These are phyloP conservation scores for Trichoderma cornu-damae DNA, from an alignment of 2,329 filamentous ascomycete genomes.

Conservation along the genomic window DNA sequence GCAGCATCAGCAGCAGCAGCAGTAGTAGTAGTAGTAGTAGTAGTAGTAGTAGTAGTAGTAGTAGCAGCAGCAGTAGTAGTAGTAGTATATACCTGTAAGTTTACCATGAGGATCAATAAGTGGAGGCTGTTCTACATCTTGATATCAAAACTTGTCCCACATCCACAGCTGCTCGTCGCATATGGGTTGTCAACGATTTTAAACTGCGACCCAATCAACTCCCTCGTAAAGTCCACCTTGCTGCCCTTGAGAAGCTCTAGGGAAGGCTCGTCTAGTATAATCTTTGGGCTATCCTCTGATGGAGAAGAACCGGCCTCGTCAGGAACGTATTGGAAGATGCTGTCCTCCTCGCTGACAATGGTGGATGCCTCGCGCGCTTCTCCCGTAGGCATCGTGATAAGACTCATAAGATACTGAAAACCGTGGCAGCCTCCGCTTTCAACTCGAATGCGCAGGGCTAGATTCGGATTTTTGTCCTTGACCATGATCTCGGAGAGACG, in stretches of 20 bases:
- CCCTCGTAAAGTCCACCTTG: conserved; percentile 94
- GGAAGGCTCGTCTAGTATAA: conserved; percentile 83
- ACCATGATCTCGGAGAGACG: conserved; percentile 73
- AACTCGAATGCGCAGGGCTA: conserved; percentile 86
- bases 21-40: too few species aligned
- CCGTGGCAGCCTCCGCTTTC: conserved; percentile 95
- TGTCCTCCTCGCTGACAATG: conserved; percentile 67
- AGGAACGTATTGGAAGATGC: conserved; percentile 68
- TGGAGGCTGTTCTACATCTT: conserved; percentile 46
- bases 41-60: too few species aligned
- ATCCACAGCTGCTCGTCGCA: conserved; percentile 92
- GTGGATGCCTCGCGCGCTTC: conserved; percentile 33
- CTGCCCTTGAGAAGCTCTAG: conserved; percentile 86
- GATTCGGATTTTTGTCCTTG: conserved; percentile 66
- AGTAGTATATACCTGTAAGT: too few species aligned
- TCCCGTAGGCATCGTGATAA: conserved; percentile 57
- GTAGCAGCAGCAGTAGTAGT: too few species aligned
- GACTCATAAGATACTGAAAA: conserved; percentile 93
- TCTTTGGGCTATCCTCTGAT: conserved; percentile 53
- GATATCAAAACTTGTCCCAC: conserved; percentile 96
- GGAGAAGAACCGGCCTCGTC: conserved; percentile 38
- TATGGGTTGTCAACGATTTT: conserved; percentile 92
- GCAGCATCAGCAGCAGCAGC: too few species aligned
- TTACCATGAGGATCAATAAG: neutral
- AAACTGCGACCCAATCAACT: conserved; percentile 84